phyloP scores from a whole-genome alignment of 2,329 filamentous ascomycete species.

The Aspergillus spinulosporus region DNA sequence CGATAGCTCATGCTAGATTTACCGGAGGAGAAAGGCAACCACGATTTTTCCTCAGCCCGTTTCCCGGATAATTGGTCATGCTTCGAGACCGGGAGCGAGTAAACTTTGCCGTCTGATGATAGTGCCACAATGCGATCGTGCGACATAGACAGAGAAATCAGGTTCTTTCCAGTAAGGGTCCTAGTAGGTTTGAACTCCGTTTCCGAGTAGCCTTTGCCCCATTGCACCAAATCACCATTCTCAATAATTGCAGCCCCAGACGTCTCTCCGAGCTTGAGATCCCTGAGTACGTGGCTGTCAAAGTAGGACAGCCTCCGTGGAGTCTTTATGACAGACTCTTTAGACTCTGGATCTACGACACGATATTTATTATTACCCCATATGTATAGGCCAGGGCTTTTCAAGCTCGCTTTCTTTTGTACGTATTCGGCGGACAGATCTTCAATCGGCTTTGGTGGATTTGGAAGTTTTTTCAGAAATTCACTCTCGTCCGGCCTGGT shows the following conservation, averaged over 20 bases:
- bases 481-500: conserved; percentile 25
- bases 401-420: conserved; percentile 79
- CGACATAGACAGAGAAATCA: conserved; percentile 74
- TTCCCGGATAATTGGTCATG: conserved; percentile 66
- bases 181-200: conserved; percentile 62
- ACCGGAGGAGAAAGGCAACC: conserved; percentile 64
- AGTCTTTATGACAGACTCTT: conserved; percentile 74
- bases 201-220: conserved; percentile 76
- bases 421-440: conserved; percentile 80
- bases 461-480: conserved; percentile 24
- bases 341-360: conserved; percentile 81
- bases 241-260: conserved; percentile 88
- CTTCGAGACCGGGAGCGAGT: conserved; percentile 77
- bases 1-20: conserved; percentile 68
- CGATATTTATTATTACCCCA: conserved; percentile 90
- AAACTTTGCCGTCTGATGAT: conserved; percentile 72
- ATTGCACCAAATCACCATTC: conserved; percentile 85
- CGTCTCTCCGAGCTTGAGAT: conserved; percentile 78
- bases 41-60: conserved; percentile 66
- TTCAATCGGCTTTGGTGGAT: conserved; percentile 45
- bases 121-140: conserved; percentile 80
- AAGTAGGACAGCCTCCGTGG: conserved; percentile 80
- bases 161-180: conserved; percentile 79
- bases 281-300: conserved; percentile 77
- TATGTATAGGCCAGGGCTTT: conserved; percentile 83